Conservation (phyloP, 1,139 yeast species). For the Debaryomycetaceae sp. region DNA sequence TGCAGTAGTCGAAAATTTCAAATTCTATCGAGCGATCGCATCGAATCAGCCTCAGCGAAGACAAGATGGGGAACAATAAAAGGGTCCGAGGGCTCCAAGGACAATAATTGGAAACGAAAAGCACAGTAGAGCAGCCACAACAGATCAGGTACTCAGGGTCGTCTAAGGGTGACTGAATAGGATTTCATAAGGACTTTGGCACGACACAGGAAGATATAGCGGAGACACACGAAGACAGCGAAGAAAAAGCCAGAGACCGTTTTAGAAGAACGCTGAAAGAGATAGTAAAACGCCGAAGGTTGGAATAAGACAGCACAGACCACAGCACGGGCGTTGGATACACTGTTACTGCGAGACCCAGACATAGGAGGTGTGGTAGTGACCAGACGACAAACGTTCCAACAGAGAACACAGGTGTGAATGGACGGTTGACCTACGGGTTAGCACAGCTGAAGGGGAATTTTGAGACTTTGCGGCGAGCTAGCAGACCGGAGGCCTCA, state of each 20-base stretch:
- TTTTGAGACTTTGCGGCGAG: neutral
- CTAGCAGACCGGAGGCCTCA: neutral
- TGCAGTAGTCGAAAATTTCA: neutral
- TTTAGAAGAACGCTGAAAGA: neutral
- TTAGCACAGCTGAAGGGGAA: neutral
- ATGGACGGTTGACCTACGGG: neutral
- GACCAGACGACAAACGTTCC: no score
- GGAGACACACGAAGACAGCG: no score
- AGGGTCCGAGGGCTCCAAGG: neutral
- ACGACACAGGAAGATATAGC: no score
- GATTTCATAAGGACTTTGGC: no score
- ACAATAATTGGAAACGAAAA: no score
- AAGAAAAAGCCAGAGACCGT: no score
- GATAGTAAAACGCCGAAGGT: neutral
- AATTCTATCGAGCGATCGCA: neutral
- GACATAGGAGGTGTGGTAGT: neutral
- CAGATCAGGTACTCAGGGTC: no score
- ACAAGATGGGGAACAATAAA: neutral
- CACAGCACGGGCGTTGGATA: no score
- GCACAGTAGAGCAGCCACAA: no score
- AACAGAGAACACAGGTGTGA: neutral
- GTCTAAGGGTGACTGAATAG: no score
- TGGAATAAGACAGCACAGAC: neutral
- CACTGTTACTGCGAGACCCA: neutral
- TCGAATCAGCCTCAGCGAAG: neutral